These are phyloP conservation scores for Aspergillus olivimuriae DNA, from an alignment of 495 filamentous ascomycete genomes.

Conservation along the genomic window DNA sequence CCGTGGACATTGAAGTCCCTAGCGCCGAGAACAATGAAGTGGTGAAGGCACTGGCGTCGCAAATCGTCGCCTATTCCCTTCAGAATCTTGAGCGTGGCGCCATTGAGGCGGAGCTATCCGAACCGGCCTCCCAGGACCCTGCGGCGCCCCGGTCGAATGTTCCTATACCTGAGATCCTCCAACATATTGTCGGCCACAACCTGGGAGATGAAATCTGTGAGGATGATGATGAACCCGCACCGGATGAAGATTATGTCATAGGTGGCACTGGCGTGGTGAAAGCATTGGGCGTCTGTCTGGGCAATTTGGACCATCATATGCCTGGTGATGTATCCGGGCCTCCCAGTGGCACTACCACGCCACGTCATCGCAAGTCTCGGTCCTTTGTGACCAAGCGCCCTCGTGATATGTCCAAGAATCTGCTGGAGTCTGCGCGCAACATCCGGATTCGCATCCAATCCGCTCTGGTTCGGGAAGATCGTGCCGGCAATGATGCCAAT, in stretches of 20 bases:
- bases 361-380: slow-evolving; percentile 38
- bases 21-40: slow-evolving; percentile 72
- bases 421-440: slow-evolving; percentile 78
- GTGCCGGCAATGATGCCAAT: slow-evolving; percentile 57
- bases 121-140: slow-evolving; percentile 22
- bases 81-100: slow-evolving; percentile 73
- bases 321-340: slow-evolving; percentile 35
- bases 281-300: slow-evolving; percentile 81
- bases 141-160: slow-evolving; percentile 32
- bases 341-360: slow-evolving; percentile 50
- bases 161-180: slow-evolving; percentile 58
- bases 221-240: slow-evolving; percentile 64
- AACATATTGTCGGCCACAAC: slow-evolving; percentile 55
- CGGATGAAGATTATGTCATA: slow-evolving; percentile 92
- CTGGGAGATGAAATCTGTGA: slow-evolving; percentile 47
- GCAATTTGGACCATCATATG: slow-evolving; percentile 50
- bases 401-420: slow-evolving; percentile 85
- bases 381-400: slow-evolving; percentile 55
- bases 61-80: slow-evolving; percentile 89
- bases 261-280: slow-evolving; percentile 94
- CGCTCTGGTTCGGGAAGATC: slow-evolving; percentile 71
- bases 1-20: slow-evolving; percentile 88
- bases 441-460: slow-evolving; percentile 80
- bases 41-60: slow-evolving; percentile 86
- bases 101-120: slow-evolving; percentile 40